phyloP scores from a whole-genome alignment of 2,329 filamentous ascomycete species.

The Sporothrix brunneoviolacea region DNA sequence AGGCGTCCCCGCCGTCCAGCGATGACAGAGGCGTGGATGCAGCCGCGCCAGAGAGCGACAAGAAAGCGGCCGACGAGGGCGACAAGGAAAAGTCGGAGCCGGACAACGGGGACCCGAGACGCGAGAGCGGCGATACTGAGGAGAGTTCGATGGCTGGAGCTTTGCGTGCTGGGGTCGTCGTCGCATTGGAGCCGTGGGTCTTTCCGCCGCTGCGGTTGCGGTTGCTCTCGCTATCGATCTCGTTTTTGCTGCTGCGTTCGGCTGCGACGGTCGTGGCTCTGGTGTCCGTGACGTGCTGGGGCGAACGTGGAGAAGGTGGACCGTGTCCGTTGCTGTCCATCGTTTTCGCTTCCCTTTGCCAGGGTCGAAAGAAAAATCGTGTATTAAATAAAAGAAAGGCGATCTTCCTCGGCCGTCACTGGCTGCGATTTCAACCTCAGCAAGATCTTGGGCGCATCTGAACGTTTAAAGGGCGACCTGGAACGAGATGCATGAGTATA shows the following conservation, averaged over 20 bases:
- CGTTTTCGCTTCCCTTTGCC: neutral
- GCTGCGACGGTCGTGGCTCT: neutral
- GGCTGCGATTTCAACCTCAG: neutral
- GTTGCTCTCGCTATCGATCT: too few relatives aligned
- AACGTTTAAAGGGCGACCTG: neutral
- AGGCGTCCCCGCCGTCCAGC: slow-evolving; percentile 10
- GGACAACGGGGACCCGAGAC: slow-evolving; percentile 8
- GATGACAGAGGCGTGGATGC: slow-evolving; percentile 13
- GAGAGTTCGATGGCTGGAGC: neutral
- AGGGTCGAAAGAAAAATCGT: neutral
- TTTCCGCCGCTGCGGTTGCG: too few relatives aligned
- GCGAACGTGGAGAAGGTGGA: neutral
- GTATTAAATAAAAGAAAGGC: neutral
- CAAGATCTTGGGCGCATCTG: neutral
- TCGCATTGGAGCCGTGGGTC: too few relatives aligned
- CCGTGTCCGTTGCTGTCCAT: neutral
- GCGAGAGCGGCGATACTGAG: slow-evolving; percentile 8
- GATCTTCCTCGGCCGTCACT: neutral
- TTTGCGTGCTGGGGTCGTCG: neutral
- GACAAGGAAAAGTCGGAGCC: slow-evolving; percentile 13
- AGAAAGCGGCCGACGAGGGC: slow-evolving; percentile 2
- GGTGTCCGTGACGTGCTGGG: slow-evolving; percentile 1
- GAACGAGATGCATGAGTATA: neutral
- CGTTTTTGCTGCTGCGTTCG: neutral
- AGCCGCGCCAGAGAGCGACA: slow-evolving; percentile 4